Conservation (phyloP, 2,329 filamentous ascomycete species). For the Sporothrix globosa region DNA sequence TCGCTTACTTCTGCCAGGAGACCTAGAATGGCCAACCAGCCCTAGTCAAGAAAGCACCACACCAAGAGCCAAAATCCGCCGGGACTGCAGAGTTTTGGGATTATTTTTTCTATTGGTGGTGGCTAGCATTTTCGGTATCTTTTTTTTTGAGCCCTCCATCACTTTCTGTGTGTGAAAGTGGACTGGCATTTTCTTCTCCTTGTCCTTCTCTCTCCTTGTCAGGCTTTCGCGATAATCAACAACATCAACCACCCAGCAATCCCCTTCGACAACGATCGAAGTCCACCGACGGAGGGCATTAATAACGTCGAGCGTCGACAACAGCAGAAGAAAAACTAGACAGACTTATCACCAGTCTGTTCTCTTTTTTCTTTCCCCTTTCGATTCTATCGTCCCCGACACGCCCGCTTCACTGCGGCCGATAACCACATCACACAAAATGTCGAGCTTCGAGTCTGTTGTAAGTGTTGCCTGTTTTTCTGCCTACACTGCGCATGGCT, state of each 20-base stretch:
- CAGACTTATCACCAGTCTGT: slow-evolving; percentile 29
- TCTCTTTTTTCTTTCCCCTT: slow-evolving; percentile 30
- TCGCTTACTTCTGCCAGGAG: not conserved
- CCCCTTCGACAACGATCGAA: slow-evolving; percentile 31
- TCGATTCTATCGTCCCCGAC: slow-evolving; percentile 26
- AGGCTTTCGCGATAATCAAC: slow-evolving; percentile 35
- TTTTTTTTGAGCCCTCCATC: slow-evolving; percentile 33
- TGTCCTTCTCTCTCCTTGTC: slow-evolving; percentile 24
- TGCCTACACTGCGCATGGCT: slow-evolving; percentile 15
- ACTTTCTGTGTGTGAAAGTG: slow-evolving; percentile 22
- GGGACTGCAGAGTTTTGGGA: slow-evolving; percentile 24
- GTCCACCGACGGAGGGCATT: slow-evolving; percentile 31
- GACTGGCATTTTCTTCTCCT: slow-evolving; percentile 27
- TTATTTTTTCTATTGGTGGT: slow-evolving; percentile 28
- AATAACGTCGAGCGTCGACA: slow-evolving; percentile 31
- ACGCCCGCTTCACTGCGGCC: slow-evolving; percentile 35
- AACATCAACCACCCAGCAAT: slow-evolving; percentile 27
- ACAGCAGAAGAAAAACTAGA: slow-evolving; percentile 30
- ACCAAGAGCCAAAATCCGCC: slow-evolving; percentile 29
- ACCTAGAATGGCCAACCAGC: slow-evolving; percentile 27
- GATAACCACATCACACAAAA: slow-evolving; percentile 47
- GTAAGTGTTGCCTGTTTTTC: slow-evolving; percentile 55
- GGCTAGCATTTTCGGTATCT: slow-evolving; percentile 27
- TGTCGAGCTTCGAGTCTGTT: slow-evolving; percentile 72
- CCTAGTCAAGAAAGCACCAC: slow-evolving; percentile 32